Evolutionary conservation across 2,329 filamentous ascomycete species (phyloP), one percentile per base, ranked within the genome.

Genomic region (Didymella lethalis): DNA sequence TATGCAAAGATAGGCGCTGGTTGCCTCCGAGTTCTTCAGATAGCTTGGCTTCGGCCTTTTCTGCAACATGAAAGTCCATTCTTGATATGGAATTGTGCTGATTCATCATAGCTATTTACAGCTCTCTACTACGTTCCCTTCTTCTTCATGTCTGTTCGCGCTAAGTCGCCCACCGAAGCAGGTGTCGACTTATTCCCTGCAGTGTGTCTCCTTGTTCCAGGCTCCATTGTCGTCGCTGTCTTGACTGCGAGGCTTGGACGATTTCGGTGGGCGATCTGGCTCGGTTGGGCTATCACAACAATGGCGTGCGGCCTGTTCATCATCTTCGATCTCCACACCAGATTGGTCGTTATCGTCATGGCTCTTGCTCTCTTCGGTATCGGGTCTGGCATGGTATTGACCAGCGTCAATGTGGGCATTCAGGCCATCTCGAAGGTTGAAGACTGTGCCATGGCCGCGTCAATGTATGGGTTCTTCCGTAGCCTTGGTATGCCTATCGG

Each of bases 401-500:
- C 75, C 1, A 64, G 63, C 36, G 71, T 80, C 51, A 80, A 80
- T 44, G 75, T 79, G 25, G 75, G 67, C 18, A 72, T 77, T 1
- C 79, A 81, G 49, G 78, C 75, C 16, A 70, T 78, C 34, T 71
- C 75, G 4, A 65, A 65, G 41, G 57, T 66, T 0, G 70, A 75
- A 40, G 70, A 79, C 43, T 64, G 62, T 25, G 71, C 69, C 1
- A 69, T 74, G 34, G 76, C 80, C 1, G 72, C 73, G 0, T 70
- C 68, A 31, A 78, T 76, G 77, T 80, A 77, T 60, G 72, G 67
- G 1, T 77, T 78, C 61, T 68, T 77, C 12, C 74, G 73, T 23
- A 77, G 74, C 6, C 72, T 82, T 55, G 81, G 82, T 1, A 80
- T 81, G 80, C 76, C 77, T 11, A 58, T 80, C 25, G 81, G 81